Conservation (phyloP, 768 basidiomycete genomes). For the Tricholoma saponaceum region DNA sequence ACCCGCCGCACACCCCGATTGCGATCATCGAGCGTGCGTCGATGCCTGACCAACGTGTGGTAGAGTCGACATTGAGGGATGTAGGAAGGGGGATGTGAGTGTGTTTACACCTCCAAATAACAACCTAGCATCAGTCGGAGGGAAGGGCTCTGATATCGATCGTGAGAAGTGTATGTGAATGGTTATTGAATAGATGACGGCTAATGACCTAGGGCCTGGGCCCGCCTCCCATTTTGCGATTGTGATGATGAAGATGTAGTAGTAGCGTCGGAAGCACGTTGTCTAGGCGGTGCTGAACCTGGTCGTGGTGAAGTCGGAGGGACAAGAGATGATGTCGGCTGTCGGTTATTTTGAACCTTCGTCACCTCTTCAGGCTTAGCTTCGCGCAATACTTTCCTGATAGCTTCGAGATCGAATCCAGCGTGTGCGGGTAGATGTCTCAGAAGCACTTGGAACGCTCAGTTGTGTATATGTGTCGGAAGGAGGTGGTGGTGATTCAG, state of each 20-base stretch:
- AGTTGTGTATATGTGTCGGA: slow-evolving; percentile 20
- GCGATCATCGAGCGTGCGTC: slow-evolving; percentile 95
- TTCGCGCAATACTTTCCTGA: slow-evolving; percentile 65
- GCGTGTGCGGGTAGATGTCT: slow-evolving; percentile 61
- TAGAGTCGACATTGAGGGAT: slow-evolving; percentile 71
- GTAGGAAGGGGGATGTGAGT: slow-evolving; percentile 68
- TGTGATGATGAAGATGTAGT: slow-evolving; percentile 7
- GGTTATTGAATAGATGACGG: slow-evolving; percentile 17
- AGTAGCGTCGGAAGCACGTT: slow-evolving; percentile 5
- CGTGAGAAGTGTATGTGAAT: slow-evolving; percentile 6
- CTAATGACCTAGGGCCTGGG: slow-evolving; percentile 11
- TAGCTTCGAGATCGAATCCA: slow-evolving; percentile 83
- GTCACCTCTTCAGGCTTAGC: slow-evolving; percentile 41
- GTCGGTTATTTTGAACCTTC: slow-evolving; percentile 22
- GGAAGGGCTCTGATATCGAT: too few relatives aligned
- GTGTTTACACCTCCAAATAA: too few relatives aligned
- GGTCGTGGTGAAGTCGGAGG: slow-evolving; percentile 37
- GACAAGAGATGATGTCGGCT: slow-evolving; percentile 26
- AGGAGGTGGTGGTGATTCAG: slow-evolving; percentile 7
- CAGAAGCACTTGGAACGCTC: slow-evolving; percentile 22
- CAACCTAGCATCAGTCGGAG: slow-evolving; percentile 21
- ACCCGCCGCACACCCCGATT: slow-evolving; percentile 77
- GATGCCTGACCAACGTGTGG: slow-evolving; percentile 85
- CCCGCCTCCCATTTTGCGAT: slow-evolving; percentile 10
- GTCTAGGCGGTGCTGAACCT: slow-evolving; percentile 35